Evolutionary conservation across 257 asterid genomes (phyloP), one percentile per base, ranked within the genome.

Genomic region (Knoxia roxburghii): DNA sequence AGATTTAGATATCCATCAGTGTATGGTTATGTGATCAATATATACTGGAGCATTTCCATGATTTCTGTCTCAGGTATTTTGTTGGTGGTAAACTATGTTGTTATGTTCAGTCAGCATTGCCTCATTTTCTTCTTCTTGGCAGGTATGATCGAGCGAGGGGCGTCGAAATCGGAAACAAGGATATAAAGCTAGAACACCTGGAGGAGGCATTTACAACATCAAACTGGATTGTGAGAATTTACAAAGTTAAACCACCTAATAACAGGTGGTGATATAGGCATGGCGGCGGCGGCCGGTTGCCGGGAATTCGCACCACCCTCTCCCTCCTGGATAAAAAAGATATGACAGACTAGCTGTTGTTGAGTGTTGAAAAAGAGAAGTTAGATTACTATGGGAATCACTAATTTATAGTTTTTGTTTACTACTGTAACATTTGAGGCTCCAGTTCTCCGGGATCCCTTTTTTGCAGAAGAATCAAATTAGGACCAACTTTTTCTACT

Each of bases 151-250:
- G 99, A 75, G 99, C 99, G 26, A 85, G 99, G 57, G 99, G 99
- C 7, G 99, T 94, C 33, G 99, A 94, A 79, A 94, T 90, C 1
- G 99, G 97, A 73, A 90, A 94, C 59, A 94, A 94, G 75, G 99
- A 94, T 75, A 73, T 94, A 75, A 94, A 90, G 85, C 88, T 94
- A 14, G 87, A 94, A 65, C 75, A 94, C 75, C 78, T 94, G 76
- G 99, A 90, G 86, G 99, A 94, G 81, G 97, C 97, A 29, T 88
- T 86, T 78, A 94, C 99, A 0, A 94, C 99, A 7, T 90, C 96
- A 11, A 94, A 94, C 75, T 94, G 99, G 99, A 94, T 94, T 60
- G 89, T 94, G 48, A 85, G 99, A 67, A 94, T 94, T 75, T 90
- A 90, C 87, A 94, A 86, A 85, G 96, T 94, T 14, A 94, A 90